phyloP scores from a whole-genome alignment of 2,329 filamentous ascomycete genomes.

The Fusarium ambrosium region DNA sequence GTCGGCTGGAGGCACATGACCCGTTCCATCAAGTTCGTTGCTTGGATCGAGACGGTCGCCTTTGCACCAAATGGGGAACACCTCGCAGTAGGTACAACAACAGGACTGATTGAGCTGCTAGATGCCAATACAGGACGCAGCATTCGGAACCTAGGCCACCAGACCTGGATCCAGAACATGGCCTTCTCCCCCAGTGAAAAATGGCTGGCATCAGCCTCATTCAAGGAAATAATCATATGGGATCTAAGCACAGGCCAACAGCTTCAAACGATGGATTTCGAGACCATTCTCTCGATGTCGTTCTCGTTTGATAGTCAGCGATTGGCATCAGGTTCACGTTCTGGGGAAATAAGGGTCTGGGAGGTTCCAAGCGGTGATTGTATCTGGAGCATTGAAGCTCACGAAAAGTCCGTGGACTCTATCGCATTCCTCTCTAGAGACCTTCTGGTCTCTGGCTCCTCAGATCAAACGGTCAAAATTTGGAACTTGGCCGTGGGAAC shows the following conservation, averaged over 20 bases:
- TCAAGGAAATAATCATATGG: constrained; percentile 1
- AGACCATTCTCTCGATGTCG: neutral
- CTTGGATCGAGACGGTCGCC: no score
- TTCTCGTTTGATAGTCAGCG: neutral
- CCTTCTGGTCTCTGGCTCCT: neutral
- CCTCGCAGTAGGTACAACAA: no score
- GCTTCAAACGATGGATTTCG: neutral
- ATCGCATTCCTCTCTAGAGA: neutral
- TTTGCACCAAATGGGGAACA: no score
- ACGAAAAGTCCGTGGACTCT: fast-evolving
- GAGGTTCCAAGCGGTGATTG: neutral
- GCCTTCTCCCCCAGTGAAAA: neutral
- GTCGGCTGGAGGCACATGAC: no score
- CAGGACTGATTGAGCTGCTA: no score
- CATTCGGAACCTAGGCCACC: no score
- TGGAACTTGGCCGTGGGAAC: neutral
- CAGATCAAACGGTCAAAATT: neutral
- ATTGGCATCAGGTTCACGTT: neutral
- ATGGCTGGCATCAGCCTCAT: neutral
- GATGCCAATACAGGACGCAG: no score
- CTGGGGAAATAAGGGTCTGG: neutral
- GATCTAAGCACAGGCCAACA: neutral
- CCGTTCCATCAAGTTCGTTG: no score
- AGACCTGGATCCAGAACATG: no score
- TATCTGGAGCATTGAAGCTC: no score